Evolutionary conservation across 1,139 yeast species (phyloP), one percentile per base, ranked within the genome.

Genomic region (Kurtzmaniella quercitrusa): DNA sequence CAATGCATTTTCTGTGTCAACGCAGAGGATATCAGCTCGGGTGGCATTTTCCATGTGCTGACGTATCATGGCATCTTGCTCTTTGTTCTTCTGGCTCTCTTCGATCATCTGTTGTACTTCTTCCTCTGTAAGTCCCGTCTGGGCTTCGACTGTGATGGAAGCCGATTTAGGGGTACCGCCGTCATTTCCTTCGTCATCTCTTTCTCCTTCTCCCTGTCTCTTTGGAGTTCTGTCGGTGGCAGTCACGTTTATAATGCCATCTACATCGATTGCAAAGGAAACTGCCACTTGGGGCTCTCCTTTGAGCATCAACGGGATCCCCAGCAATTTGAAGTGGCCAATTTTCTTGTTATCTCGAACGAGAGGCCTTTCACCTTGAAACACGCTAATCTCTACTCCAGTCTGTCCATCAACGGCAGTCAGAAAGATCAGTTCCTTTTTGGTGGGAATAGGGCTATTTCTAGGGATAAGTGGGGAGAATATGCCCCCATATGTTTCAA

Each of bases 321-420:
- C 83, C 6, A 81, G 66, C 44, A 85, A 65, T 53, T 80, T 78
- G 63, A 85, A 85, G 49, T 82, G 80, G 8, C 93, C 94, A 53
- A 85, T 84, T 48, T 81, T 53, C 54, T 82, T 84, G 59, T 85
- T 85, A 55, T 85, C 89, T 51, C 78, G 76, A 8, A 85, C 93
- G 40, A 85, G 64, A 0, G 87, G 79, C 52, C 94, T 67, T 59
- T 85, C 94, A 41, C 94, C 94, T 62, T 85, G 94, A 55, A 73
- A 85, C 0, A 85, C 90, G 56, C 84, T 79, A 41, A 85, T 77
- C 54, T 85, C 89, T 38, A 85, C 91, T 1, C 89, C 84, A 16
- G 86, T 85, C 63, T 85, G 94, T 8, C 87, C 87, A 65, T 85
- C 94, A n/a, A 85, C 88, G 12, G 91, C 93, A 1, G 94, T 85